Conservation (phyloP, 164 flowering plant species). For the Magnolia changhungtana region DNA sequence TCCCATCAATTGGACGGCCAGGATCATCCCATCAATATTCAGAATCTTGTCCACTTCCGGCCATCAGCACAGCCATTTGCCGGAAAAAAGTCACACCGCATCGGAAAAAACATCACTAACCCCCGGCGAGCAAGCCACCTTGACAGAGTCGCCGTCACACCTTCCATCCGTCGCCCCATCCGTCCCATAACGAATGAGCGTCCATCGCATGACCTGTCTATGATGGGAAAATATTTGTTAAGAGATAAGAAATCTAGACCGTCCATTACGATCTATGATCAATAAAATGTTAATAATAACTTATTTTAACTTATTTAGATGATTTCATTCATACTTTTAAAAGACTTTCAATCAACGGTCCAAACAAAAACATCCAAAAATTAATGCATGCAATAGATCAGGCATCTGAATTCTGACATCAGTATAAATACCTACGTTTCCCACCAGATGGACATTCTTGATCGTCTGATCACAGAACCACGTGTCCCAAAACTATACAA, state of each 20-base stretch:
- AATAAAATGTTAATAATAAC: too few species aligned
- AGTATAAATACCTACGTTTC: too few species aligned
- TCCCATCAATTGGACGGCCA: neutral
- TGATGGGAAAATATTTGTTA: too few species aligned
- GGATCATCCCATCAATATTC: neutral
- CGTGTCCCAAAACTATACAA: neutral
- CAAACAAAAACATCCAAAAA: neutral
- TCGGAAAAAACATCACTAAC: neutral
- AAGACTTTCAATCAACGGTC: neutral
- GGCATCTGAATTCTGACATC: too few species aligned
- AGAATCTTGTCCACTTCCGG: too few species aligned
- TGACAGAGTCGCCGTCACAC: neutral
- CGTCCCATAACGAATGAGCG: too few species aligned
- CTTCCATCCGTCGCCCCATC: neutral
- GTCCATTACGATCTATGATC: neutral
- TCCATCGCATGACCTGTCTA: too few species aligned
- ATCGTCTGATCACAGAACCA: neutral
- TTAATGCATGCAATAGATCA: neutral
- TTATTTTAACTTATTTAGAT: too few species aligned
- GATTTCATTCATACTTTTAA: too few species aligned
- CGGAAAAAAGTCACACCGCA: neutral
- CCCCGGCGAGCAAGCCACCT: neutral
- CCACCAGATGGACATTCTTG: neutral
- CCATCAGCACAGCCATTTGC: neutral
- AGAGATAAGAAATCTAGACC: neutral